phyloP scores from a whole-genome alignment of 805 yeast species.

The Torulaspora delbrueckii region DNA sequence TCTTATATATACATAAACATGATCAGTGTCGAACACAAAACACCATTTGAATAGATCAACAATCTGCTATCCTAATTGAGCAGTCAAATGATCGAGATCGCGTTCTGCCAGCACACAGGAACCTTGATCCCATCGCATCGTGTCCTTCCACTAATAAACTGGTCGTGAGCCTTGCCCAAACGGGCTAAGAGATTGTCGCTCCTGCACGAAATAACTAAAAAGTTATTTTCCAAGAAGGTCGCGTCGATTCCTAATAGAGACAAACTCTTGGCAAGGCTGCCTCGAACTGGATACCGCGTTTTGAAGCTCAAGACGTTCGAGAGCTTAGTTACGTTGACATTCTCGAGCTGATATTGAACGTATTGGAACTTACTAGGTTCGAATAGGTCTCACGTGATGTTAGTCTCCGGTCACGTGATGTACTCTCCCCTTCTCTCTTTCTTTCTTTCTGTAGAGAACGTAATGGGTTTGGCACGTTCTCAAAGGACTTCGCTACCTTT shows the following conservation, averaged over 20 bases:
- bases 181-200: constrained; percentile 3
- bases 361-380: background rate
- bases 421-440: too few relatives aligned
- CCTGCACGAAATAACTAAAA: constrained; percentile 1
- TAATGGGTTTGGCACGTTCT: background rate
- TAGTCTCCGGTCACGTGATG: background rate
- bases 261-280: background rate
- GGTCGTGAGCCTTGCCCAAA: background rate
- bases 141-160: background rate
- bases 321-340: background rate
- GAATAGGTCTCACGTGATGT: background rate
- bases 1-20: constrained; percentile 1
- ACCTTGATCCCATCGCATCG: background rate
- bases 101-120: constrained; percentile 6
- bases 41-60: constrained; percentile 4
- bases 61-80: constrained; percentile 15
- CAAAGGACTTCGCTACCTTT: background rate
- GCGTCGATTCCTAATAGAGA: constrained; percentile 8
- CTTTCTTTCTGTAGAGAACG: background rate
- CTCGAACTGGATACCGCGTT: background rate
- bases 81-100: constrained; percentile 14
- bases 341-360: background rate
- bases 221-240: background rate
- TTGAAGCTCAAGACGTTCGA: background rate
- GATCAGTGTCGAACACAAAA: background rate